phyloP scores from a whole-genome alignment of 768 basidiomycete species.

The Boletus insuetus region DNA sequence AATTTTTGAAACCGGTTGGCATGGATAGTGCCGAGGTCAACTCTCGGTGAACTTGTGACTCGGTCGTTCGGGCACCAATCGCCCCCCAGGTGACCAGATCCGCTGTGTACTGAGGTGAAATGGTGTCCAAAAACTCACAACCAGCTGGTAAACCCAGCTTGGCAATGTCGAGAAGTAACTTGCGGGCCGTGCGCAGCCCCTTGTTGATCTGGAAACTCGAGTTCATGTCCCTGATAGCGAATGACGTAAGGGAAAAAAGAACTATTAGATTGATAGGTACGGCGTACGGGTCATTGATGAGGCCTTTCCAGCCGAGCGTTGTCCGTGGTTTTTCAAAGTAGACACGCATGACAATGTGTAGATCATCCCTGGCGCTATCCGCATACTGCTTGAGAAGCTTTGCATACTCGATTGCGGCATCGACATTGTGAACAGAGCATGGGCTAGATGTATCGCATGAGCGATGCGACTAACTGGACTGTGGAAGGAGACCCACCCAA shows the following conservation, averaged over 20 bases:
- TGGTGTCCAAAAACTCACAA: constrained; percentile 92
- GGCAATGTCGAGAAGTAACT: constrained; percentile 82
- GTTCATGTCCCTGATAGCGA: constrained; percentile 62
- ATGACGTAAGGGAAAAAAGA: neutral
- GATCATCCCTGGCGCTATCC: constrained; percentile 74
- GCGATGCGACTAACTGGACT: neutral
- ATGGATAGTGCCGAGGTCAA: constrained; percentile 85
- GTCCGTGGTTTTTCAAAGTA: constrained; percentile 98
- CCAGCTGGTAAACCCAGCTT: constrained; percentile 90
- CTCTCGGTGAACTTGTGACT: constrained; percentile 91
- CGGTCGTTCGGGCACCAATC: constrained; percentile 91
- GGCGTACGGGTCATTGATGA: constrained; percentile 85
- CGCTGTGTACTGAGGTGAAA: constrained; percentile 84
- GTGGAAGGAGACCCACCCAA: constrained; percentile 54
- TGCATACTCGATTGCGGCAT: constrained; percentile 87
- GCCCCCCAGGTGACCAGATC: constrained; percentile 95
- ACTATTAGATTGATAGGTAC: neutral
- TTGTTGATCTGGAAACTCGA: constrained; percentile 94
- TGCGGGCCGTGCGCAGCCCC: constrained; percentile 85
- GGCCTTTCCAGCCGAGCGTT: constrained; percentile 98
- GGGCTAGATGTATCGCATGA: constrained; percentile 48
- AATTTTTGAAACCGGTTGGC: constrained; percentile 99
- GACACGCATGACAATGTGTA: constrained; percentile 95
- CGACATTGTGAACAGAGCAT: constrained; percentile 91
- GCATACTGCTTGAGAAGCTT: constrained; percentile 76